These are phyloP conservation scores for Warburgia ugandensis DNA, from an alignment of 164 flowering plant species.

Conservation along the genomic window DNA sequence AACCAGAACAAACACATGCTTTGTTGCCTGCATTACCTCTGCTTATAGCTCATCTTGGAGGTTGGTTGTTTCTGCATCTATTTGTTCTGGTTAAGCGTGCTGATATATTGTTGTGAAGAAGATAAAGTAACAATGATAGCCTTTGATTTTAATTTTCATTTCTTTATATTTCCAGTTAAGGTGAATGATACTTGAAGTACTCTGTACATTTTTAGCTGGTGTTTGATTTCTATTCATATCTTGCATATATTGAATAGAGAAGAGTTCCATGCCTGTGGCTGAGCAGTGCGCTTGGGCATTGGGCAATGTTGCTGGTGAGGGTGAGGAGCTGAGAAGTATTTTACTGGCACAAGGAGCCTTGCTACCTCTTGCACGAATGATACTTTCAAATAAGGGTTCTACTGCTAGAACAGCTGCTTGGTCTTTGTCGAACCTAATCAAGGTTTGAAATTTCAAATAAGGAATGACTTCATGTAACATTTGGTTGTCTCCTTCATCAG, in stretches of 20 bases:
- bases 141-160: background rate
- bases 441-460: constrained; percentile 36
- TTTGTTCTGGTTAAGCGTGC: background rate
- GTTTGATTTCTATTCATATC: constrained; percentile 7
- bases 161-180: background rate
- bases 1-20: constrained; percentile 84
- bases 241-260: constrained; percentile 41
- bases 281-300: constrained; percentile 99
- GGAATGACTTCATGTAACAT: background rate
- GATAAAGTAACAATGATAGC: background rate
- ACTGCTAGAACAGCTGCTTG: constrained; percentile 97
- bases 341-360: constrained; percentile 91
- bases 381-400: constrained; percentile 85
- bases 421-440: constrained; percentile 93
- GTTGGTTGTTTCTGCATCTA: constrained; percentile 24
- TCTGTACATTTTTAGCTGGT: constrained; percentile 1
- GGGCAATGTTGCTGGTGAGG: constrained; percentile 99
- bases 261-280: constrained; percentile 83
- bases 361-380: constrained; percentile 84
- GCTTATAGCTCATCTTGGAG: constrained; percentile 96
- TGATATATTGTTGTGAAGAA: too few species aligned
- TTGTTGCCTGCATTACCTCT: constrained; percentile 87
- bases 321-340: constrained; percentile 74
- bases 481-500: too few species aligned
- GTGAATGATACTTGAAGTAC: too few species aligned